A percentile compares a stretch with the other conserved stretches of the same genome.
phyloP scores from a whole-genome alignment of 805 yeast genomes.

The Saccharomyces jurei region DNA sequence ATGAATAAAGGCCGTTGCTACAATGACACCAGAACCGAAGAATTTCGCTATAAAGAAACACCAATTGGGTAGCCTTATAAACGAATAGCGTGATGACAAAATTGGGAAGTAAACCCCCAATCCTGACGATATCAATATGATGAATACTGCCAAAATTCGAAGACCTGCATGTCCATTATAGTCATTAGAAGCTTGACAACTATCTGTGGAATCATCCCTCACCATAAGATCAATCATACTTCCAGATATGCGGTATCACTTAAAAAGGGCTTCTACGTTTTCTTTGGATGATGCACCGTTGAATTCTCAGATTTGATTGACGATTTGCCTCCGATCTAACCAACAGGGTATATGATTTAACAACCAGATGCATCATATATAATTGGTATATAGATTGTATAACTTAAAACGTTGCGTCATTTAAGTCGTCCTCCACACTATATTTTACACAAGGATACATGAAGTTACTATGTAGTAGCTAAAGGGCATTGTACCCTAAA shows the following conservation, averaged over 20 bases:
- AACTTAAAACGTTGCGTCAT: not conserved
- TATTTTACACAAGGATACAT: not conserved
- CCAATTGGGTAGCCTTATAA: conserved; percentile 51
- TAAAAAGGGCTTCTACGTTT: not conserved
- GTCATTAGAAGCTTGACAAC: conserved; percentile 37
- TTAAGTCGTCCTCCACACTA: not conserved
- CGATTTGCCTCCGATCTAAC: not conserved
- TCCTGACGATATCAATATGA: conserved; percentile 47
- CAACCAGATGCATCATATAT: not conserved
- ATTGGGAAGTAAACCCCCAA: conserved; percentile 59
- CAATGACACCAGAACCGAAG: conserved; percentile 72
- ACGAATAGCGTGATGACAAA: conserved; percentile 49
- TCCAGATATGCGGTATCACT: not conserved
- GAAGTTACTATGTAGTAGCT: not conserved
- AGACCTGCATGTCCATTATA: conserved; percentile 35
- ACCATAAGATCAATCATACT: conserved; percentile 2
- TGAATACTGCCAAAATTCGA: conserved; percentile 59
- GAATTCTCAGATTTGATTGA: not conserved
- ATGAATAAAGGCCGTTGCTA: conserved; percentile 71
- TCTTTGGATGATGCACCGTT: not conserved
- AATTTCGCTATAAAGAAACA: conserved; percentile 58
- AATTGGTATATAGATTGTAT: not conserved
- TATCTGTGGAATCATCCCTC: conserved; percentile 19
- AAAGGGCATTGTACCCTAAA: not conserved
- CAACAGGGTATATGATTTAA: not conserved